phyloP scores from a whole-genome alignment of 2,329 filamentous ascomycete species.

The Colletotrichum brevisporum region DNA sequence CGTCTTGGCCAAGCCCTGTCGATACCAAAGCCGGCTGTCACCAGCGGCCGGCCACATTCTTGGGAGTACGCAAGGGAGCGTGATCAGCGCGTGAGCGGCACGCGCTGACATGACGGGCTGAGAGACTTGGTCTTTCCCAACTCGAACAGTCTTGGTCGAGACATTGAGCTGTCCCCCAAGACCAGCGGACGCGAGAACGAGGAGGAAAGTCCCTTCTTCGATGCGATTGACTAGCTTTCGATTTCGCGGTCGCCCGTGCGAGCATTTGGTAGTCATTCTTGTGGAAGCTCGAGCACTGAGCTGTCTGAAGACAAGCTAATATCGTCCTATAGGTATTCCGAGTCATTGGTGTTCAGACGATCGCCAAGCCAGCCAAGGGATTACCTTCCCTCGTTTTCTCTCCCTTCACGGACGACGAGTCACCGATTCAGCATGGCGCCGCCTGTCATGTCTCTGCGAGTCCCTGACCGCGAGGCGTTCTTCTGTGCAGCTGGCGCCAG shows the following conservation, averaged over 20 bases:
- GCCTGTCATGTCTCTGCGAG: conserved; percentile 11
- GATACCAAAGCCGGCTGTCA: background rate
- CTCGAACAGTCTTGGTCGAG: background rate
- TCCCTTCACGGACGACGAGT: conserved; percentile 2
- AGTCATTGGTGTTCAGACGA: conserved; percentile 16
- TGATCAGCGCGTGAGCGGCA: background rate
- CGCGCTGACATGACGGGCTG: background rate
- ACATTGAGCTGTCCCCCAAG: background rate
- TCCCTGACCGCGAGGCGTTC: conserved; percentile 7
- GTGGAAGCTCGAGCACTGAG: conserved; percentile 9
- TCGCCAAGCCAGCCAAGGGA: conserved; percentile 26
- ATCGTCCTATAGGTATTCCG: conserved; percentile 19
- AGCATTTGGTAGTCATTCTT: background rate
- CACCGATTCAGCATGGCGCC: background rate
- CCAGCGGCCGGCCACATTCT: background rate
- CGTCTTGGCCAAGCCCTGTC: background rate
- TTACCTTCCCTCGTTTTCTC: background rate
- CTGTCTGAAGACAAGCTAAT: conserved; percentile 12
- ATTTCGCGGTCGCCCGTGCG: conserved; percentile 1
- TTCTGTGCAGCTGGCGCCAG: conserved; percentile 8
- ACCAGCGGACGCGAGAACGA: background rate
- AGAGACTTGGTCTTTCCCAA: background rate
- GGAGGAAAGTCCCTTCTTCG: background rate
- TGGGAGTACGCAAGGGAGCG: background rate
- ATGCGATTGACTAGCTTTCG: background rate